Evolutionary conservation across 2,329 filamentous ascomycete genomes (phyloP), one percentile per base, ranked within the genome.

Genomic region (Exophiala aquamarina): DNA sequence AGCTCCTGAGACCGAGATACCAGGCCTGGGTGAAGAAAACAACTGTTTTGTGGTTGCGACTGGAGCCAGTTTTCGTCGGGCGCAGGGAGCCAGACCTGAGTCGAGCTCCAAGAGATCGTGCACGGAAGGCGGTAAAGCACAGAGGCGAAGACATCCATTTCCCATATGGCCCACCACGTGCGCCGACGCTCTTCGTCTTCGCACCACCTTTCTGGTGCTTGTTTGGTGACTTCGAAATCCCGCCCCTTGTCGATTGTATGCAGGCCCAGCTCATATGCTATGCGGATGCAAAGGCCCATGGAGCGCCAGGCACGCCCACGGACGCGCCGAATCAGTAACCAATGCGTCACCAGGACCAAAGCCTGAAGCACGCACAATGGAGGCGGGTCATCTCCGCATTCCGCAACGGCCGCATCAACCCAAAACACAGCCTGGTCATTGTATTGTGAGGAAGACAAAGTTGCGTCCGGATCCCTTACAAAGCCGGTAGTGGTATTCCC

Each of bases 91-190:
- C 63, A 52, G 4, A 61, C 64, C 21, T 67, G 57, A 40, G 63
- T 68, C 43, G 65, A 60, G 2, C 55, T 51, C 59, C 62, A 65
- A 47, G 66, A 56, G 4, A 70, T 60, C 0, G 63, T 66, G 1
- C 62, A 62, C 2, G 68, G 68, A 7, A 58, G 56, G 4, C 66
- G 61, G 9, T 66, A 59, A 28, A 70, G 65, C 5, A 65, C 66
- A 38, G 59, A 65, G 2, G 67, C 65, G 46, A 69, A 70, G 10
- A 69, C 62, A 45, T 70, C 68, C 62, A 70, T 68, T 44, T 70
- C 68, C 67, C 66, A 70, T 15, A 70, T 62, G 0, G 66, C 63
- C 68, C 67, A 70, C 65, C 66, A 70, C 1, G 63, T 61, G 4
- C 68, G 59, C 1, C 67, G 59, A 35, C 64, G 62, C 49, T 69